Evolutionary conservation across 2,329 filamentous ascomycete species (phyloP).

Genomic region (Paracoccidioides brasiliensis): DNA sequence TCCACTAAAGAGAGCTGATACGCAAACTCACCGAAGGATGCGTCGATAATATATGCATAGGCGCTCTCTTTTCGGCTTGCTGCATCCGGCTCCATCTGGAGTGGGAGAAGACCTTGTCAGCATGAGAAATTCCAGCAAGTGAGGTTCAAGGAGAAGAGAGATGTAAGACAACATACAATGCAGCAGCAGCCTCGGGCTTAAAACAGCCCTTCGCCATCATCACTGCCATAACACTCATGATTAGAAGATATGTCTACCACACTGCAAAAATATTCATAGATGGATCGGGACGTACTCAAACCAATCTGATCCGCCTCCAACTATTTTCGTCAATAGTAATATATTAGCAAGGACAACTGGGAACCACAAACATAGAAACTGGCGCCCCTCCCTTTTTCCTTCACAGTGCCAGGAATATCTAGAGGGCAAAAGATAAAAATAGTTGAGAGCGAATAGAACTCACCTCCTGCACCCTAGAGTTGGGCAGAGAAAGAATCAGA

Average conservation of each 20-base stretch:
- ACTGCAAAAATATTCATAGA: background rate
- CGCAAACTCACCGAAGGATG: constrained; percentile 38
- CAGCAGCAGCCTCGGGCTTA: constrained; percentile 42
- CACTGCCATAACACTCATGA: constrained; percentile 20
- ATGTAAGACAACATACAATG: constrained; percentile 27
- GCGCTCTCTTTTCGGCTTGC: constrained; percentile 29
- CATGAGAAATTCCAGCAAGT: background rate
- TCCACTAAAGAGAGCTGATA: no score
- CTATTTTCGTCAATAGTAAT: constrained; percentile 13
- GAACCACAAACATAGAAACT: background rate
- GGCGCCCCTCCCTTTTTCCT: background rate
- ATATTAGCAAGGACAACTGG: background rate
- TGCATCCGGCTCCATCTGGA: constrained; percentile 40
- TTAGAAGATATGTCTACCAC: constrained; percentile 12
- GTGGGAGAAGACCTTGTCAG: background rate
- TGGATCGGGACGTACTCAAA: constrained; percentile 25
- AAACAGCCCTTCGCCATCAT: constrained; percentile 53
- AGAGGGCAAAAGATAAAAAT: background rate
- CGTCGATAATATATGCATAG: constrained; percentile 46
- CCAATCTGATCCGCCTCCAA: constrained; percentile 51
- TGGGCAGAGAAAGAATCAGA: constrained; percentile 40
- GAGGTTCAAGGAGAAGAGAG: background rate
- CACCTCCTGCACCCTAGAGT: constrained; percentile 45
- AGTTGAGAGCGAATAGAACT: constrained; percentile 1
- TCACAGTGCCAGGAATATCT: no score